Percentiles rank a stretch among this genome's conserved stretches.
phyloP scores from a whole-genome alignment of 495 filamentous ascomycete genomes.

The Astrothelium macrocarpum region DNA sequence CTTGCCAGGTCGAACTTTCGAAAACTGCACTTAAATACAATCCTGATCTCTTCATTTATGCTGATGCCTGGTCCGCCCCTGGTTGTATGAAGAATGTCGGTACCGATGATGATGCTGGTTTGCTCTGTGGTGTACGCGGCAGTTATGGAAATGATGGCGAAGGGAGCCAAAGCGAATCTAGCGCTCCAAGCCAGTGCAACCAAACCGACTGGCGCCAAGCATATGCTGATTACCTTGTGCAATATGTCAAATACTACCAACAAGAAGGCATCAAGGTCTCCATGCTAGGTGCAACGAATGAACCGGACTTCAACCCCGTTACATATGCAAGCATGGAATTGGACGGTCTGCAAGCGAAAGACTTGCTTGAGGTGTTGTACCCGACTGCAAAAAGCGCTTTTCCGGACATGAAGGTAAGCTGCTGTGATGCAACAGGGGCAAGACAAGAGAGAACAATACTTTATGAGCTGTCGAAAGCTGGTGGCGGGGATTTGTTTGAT shows the following conservation, averaged over 20 bases:
- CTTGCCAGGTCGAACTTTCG: conserved; percentile 16
- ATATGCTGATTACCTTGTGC: conserved; percentile 17
- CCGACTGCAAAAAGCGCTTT: conserved; percentile 16
- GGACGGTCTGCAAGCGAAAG: conserved; percentile 18
- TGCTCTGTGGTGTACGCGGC: conserved; percentile 17
- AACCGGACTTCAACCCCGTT: conserved; percentile 20
- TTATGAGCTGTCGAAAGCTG: conserved; percentile 15
- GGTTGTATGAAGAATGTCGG: conserved; percentile 20
- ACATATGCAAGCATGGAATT: conserved; percentile 19
- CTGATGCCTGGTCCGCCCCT: conserved; percentile 20
- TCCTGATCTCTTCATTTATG: conserved; percentile 18
- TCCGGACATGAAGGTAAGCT: conserved; percentile 15
- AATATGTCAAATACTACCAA: conserved; percentile 17
- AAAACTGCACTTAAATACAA: conserved; percentile 15
- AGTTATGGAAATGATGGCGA: not conserved
- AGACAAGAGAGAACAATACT: conserved; percentile 18
- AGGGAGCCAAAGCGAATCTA: conserved; percentile 4
- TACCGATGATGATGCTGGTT: conserved; percentile 11
- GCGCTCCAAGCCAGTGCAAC: conserved; percentile 7
- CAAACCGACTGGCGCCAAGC: conserved; percentile 18
- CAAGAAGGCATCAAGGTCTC: conserved; percentile 12
- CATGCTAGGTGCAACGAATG: conserved; percentile 18
- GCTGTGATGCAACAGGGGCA: conserved; percentile 18
- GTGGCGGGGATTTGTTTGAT: conserved; percentile 15
- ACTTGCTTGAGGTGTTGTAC: conserved; percentile 18